Evolutionary conservation across 306 rosid genomes (phyloP), one percentile per base, ranked within the genome.

Genomic region (Pachyrhizus erosus): DNA sequence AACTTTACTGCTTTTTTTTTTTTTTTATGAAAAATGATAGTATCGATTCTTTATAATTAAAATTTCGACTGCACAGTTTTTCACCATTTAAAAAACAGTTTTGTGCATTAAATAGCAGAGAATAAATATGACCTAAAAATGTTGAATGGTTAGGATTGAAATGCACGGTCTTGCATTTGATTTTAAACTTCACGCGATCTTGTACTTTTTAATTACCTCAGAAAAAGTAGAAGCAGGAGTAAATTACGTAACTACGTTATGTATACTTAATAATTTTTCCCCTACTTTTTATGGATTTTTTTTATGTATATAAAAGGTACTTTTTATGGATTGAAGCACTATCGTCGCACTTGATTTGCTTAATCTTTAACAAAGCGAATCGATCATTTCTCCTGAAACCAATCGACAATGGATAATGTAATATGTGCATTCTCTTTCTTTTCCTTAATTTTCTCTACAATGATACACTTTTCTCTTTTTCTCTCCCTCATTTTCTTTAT

Each of bases 331-430:
- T 69, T 69, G 74, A 40, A 27, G 27, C 62, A n/a, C 24, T 51
- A 17, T 17, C 5, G 3, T 40, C 15, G 9, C n/a, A 12, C 54
- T 23, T 12, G 21, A 42, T 68, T n/a, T n/a, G 15, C 8, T 57
- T 13, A 40, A 20, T 75, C 9, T 21, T 18, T 42, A 1, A 60
- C 15, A 29, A 43, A 46, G 43, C 18, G 5, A 58, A 10, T 49
- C 31, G 43, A 49, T 34, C 26, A 67, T 33, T 66, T 37, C 49
- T 26, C 64, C 40, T 77, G 52, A 77, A 77, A 64, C 46, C 37
- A 64, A 46, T 64, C 10, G 21, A n/a, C 2, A n/a, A n/a, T 62
- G 73, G 34, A 77, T 77, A 64, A 60, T 61, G 43, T 42, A 60
- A 15, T 62, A n/a, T 29, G 46, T 26, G 12, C 17, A 15, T n/a